A percentile compares a stretch with the other conserved stretches of the same genome.
Conservation (phyloP, 345 rosid species). For the Salix arbutifolia region DNA sequence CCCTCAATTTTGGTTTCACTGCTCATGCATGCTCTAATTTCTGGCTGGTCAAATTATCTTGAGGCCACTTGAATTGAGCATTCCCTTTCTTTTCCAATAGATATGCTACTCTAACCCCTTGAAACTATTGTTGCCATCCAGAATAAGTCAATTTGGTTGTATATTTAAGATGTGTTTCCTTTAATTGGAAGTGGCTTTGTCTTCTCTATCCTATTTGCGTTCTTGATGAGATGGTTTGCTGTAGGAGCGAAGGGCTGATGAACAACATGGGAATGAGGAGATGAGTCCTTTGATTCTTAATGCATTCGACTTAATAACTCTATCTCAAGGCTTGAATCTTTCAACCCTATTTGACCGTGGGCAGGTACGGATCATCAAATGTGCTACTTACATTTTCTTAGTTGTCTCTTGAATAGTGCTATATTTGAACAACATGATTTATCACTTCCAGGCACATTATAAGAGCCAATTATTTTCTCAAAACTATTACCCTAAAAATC, state of each 20-base stretch:
- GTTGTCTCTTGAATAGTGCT: not conserved
- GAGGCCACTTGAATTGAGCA: not conserved
- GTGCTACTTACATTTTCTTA: slow-evolving; percentile 1
- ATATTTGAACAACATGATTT: not conserved
- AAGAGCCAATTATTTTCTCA: not conserved
- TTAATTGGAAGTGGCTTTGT: not conserved
- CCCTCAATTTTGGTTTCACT: not conserved
- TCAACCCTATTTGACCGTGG: slow-evolving; percentile 87
- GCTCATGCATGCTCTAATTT: not conserved
- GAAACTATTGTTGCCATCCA: not conserved
- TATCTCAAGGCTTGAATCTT: slow-evolving; percentile 95
- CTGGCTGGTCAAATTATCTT: not conserved
- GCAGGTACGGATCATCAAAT: slow-evolving; percentile 42
- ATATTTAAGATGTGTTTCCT: not conserved
- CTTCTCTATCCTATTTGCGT: slow-evolving; percentile 5
- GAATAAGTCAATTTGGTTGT: not conserved
- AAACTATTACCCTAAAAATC: too few relatives aligned
- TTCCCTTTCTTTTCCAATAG: not conserved
- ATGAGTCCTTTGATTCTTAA: slow-evolving; percentile 77
- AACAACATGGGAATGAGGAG: slow-evolving; percentile 50
- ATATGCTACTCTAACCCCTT: not conserved
- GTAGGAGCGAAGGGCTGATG: slow-evolving; percentile 53
- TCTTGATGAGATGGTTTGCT: slow-evolving; percentile 14
- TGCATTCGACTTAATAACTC: slow-evolving; percentile 86
- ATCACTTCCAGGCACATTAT: not conserved